Evolutionary conservation across 768 basidiomycete species (phyloP), one percentile per base, ranked within the genome.

Genomic region (Russula sp.): DNA sequence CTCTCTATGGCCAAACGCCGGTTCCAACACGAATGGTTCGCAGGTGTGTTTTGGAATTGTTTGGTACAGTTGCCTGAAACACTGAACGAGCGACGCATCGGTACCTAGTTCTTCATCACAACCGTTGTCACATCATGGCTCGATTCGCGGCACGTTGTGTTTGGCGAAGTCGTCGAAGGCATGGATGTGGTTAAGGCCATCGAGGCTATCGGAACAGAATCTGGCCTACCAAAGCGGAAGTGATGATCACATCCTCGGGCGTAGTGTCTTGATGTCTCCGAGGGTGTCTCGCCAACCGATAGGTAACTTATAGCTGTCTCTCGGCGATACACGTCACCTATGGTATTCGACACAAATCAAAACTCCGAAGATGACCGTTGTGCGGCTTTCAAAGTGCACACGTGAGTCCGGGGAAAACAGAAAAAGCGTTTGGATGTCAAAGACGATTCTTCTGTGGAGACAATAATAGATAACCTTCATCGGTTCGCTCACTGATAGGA

Each of bases 1-100:
- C 75, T 84, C 55, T 82, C 81, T 36, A 80, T 78, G 76, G 82
- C 82, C 44, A 84, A n/a, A 83, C 71, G 75, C 79, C 55, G 82
- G 81, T 14, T 76, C 78, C 13, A 73, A 81, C 70, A 78, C 81
- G 59, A 83, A 83, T 71, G 79, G 80, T 11, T 79, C 78, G n/a
- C 78, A 79, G 74, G 78, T 78, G 62, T 55, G 73, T 9, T 22
- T 7, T 28, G 3, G 24, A 4, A 2, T n/a, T 5, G 7, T n/a
- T 24, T 38, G 20, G 40, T 2, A 48, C 22, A 13, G 14, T 20
- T 13, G 32, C n/a, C 20, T 49, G 61, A 24, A 48, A 14, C 3
- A 6, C 30, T 46, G 28, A 58, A 28, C 13, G 57, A 5, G 44
- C 1, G 26, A 22, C 9, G 5, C 18, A 6, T 28, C 6, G 11